Base-by-base conservation (phyloP, 352 stramenopile genomes). In the Phytophthora boehmeriae region DNA sequence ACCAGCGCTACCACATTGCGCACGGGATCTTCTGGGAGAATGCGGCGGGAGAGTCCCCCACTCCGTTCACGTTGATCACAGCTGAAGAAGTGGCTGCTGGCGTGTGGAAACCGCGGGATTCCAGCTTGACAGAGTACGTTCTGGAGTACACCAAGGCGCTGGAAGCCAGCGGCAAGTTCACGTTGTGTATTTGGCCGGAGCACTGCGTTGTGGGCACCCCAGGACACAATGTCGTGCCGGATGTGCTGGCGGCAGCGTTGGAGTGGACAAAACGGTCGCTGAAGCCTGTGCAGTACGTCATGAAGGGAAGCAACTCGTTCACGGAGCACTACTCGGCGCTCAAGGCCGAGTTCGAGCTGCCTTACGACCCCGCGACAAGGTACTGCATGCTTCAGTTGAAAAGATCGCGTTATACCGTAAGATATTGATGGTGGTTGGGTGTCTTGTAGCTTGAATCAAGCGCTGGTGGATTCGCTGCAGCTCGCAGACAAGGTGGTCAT, bases 291-390 rank as follows among this genome's bases (percentile, higher is more conserved):
- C 84, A 90, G 51, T 98, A 92, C 63, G 83, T 98, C 5, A 75
- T 90, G 42, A 99, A 99, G 73, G 97, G 97, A 48, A 86, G 80
- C 70, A 98, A 98, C 76, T 88, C 88, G 46, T 92, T 97, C 66
- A 99, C 97, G 9, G 97, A 99, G 74, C 96, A 98, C 63, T 99
- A 99, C 80, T 98, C 91, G 36, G 93, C 90, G 13, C 63, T 99
- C 10, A 75, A 85, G 48, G 96, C 96, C 14, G 97, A 99, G 59
- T 97, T 98, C 30, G 83, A 93, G 57, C 66, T 98, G 20, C 45
- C 75, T 20, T 76, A 87, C 44, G 83, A 95, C 49, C 75, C 81
- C 16, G 51, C 69, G 0, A 94, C 83, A 42, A 89, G 75, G 80
- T 87, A 68, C 14, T 52, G 16, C 23, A 20, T 23, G 23, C 0